Evolutionary conservation across 2,329 filamentous ascomycete species (phyloP).

Genomic region (Fusarium coicis): DNA sequence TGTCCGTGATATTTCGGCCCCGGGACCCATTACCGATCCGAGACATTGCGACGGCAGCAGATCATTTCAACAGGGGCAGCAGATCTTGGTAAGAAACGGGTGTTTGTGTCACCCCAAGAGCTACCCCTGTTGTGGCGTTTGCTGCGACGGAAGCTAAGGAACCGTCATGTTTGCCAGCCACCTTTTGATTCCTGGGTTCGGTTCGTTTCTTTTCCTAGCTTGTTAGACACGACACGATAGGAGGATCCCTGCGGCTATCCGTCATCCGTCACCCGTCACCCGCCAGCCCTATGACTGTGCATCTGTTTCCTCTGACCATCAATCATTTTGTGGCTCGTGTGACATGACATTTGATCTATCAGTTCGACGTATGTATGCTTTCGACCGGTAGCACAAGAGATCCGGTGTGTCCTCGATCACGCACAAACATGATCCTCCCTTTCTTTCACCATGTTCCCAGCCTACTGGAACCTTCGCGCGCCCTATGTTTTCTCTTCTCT

Average conservation of each 20-base stretch:
- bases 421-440: conserved; percentile 27
- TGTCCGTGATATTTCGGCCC: conserved; percentile 36
- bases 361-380: not conserved
- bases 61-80: conserved; percentile 24
- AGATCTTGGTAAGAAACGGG: conserved; percentile 19
- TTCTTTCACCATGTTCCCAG: conserved; percentile 10
- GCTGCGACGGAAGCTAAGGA: conserved; percentile 8
- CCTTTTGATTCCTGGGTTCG: not conserved
- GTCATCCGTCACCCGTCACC: not conserved
- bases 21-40: conserved; percentile 11
- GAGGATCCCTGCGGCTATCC: conserved; percentile 8
- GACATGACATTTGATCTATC: conserved; percentile 10
- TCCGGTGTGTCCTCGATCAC: conserved; percentile 40
- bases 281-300: conserved; percentile 17
- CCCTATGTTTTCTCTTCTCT: conserved; percentile 4
- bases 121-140: conserved; percentile 24
- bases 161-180: conserved; percentile 11
- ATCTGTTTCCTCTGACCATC: not conserved
- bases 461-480: conserved; percentile 4
- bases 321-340: conserved; percentile 13
- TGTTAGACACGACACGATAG: not conserved
- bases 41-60: conserved; percentile 23
- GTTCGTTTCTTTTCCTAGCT: not conserved
- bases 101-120: conserved; percentile 22
- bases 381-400: conserved; percentile 37